Evolutionary conservation across 305 asterid genomes (phyloP), one percentile per base, ranked within the genome.

Genomic region (Vinca major): DNA sequence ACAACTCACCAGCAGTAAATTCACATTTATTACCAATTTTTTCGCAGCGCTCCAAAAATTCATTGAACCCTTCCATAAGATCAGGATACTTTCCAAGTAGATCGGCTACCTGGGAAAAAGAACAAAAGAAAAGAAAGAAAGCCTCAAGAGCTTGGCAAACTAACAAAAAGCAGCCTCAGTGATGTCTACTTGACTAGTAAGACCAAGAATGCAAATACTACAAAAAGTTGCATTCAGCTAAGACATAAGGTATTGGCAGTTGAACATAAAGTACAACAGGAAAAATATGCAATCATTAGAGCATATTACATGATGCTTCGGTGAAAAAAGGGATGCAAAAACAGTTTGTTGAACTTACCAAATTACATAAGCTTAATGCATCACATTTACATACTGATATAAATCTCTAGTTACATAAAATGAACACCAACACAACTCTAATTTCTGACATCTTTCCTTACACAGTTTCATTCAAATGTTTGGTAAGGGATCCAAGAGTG

Each of bases 1-100:
- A 79, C 56, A 49, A 74, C 40, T 44, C 19, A 71, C 60, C 20
- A 71, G 74, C 63, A 70, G 26, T 71, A 74, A 78, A 78, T 72
- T 61, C 69, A 50, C 66, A 63, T 56, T 44, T 43, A 67, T 56
- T 86, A 91, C 99, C 98, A 68, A 89, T 87, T 76, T 86, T 88
- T 80, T 91, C 99, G 57, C 99, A 89, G 66, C 88, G 97, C 84
- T 89, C 98, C 79, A 95, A 78, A 79, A 92, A 88, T 62, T 86
- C 94, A 69, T 78, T 84, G 84, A 95, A 95, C 64, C 96, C 97
- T 71, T 91, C 98, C 97, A 91, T 84, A 64, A 95, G 96, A 87
- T 95, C 99, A 62, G 98, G 95, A 84, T 86, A 81, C 50, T 89
- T 95, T 74, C 96, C 98, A 70, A 95, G 88, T 73, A 95, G 78